phyloP scores from a whole-genome alignment of 495 filamentous ascomycete genomes.

The Xylaria acuta region DNA sequence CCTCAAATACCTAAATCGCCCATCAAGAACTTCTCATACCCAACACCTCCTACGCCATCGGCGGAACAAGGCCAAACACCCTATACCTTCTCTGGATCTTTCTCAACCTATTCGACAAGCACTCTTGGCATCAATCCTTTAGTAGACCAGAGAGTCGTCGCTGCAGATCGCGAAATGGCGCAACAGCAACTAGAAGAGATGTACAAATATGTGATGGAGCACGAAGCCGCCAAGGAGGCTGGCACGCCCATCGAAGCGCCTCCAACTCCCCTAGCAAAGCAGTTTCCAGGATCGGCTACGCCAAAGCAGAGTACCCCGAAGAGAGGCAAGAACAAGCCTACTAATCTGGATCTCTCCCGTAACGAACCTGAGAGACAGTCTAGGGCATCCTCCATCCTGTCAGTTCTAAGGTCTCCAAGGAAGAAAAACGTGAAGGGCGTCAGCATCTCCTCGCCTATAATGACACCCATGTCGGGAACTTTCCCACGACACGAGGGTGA shows the following conservation, averaged over 20 bases:
- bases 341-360: conserved; percentile 53
- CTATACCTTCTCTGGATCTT: conserved; percentile 46
- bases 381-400: conserved; percentile 57
- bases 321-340: conserved; percentile 52
- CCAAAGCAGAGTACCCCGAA: conserved; percentile 45
- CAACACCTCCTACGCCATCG: conserved; percentile 50
- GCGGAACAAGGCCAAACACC: conserved; percentile 57
- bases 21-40: conserved; percentile 57
- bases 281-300: conserved; percentile 27
- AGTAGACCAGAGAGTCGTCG: conserved; percentile 78
- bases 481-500: conserved; percentile 56
- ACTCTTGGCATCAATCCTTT: conserved; percentile 48
- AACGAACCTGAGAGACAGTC: conserved; percentile 52
- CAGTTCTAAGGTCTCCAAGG: conserved; percentile 58
- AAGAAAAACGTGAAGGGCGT: conserved; percentile 53
- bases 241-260: conserved; percentile 44
- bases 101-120: conserved; percentile 51
- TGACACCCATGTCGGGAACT: conserved; percentile 59
- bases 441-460: conserved; percentile 61
- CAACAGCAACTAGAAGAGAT: conserved; percentile 86
- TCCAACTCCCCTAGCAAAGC: conserved; percentile 37
- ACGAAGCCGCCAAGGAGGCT: conserved; percentile 73
- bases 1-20: conserved; percentile 39
- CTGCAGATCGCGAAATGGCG: conserved; percentile 71
- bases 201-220: conserved; percentile 90